phyloP scores from a whole-genome alignment of 2,329 filamentous ascomycete genomes.

The Periconia digitata region DNA sequence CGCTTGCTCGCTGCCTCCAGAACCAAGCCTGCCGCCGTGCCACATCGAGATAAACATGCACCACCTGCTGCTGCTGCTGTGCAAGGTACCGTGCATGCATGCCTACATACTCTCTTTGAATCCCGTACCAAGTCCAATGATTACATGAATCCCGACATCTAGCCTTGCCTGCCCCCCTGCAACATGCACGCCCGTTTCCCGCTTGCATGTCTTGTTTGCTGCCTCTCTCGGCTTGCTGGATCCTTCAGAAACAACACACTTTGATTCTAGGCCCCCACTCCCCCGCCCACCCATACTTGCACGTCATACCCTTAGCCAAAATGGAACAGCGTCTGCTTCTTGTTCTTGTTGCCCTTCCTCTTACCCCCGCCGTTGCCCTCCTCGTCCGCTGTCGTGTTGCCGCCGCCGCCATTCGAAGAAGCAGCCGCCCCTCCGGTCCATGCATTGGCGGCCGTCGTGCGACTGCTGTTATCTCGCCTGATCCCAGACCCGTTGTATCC shows the following conservation, averaged over 20 bases:
- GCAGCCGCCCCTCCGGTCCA: slow-evolving; percentile 41
- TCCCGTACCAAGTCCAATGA: no score
- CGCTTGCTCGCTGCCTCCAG: no score
- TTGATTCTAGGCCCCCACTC: slow-evolving; percentile 8
- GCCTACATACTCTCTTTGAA: no score
- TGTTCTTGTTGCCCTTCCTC: slow-evolving; percentile 53
- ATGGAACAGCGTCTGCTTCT: slow-evolving; percentile 54
- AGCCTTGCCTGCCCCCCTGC: no score
- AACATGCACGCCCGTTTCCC: no score
- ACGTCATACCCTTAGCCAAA: slow-evolving; percentile 43
- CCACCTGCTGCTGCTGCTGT: no score
- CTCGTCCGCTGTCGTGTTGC: slow-evolving; percentile 23
- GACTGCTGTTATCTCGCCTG: slow-evolving; percentile 46
- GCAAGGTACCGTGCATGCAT: no score
- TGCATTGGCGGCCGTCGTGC: slow-evolving; percentile 42
- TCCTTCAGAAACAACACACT: no score
- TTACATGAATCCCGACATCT: no score
- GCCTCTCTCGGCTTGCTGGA: neutral
- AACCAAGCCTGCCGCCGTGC: no score
- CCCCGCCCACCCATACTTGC: slow-evolving; percentile 10
- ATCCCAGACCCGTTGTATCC: slow-evolving; percentile 51
- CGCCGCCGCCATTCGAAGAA: slow-evolving; percentile 23
- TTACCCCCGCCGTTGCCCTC: slow-evolving; percentile 34
- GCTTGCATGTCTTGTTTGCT: no score
- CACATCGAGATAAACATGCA: no score